Conservation (phyloP, 2,329 filamentous ascomycete genomes). For the Biscogniauxia marginata region DNA sequence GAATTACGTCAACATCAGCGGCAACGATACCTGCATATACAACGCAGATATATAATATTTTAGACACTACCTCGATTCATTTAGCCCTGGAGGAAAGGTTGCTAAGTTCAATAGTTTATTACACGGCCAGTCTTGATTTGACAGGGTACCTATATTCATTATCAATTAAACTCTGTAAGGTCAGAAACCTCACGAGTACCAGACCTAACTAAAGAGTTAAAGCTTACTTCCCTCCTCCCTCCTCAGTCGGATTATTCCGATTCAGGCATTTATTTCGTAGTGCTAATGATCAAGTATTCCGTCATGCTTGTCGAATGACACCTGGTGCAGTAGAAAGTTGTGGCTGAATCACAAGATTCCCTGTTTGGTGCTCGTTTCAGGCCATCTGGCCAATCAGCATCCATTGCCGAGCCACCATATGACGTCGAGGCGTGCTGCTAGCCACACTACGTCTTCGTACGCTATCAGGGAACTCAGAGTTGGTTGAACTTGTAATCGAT, state of each 20-base stretch:
- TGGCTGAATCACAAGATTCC: constrained; percentile 16
- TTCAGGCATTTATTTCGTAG: not conserved
- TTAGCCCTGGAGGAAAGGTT: too few relatives aligned
- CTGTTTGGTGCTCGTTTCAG: constrained; percentile 14
- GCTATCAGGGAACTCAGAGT: not conserved
- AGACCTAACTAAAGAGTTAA: too few relatives aligned
- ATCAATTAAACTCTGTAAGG: too few relatives aligned
- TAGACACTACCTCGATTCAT: too few relatives aligned
- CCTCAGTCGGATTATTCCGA: not conserved
- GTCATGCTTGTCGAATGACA: not conserved
- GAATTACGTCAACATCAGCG: too few relatives aligned
- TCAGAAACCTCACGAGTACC: too few relatives aligned
- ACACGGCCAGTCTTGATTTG: too few relatives aligned
- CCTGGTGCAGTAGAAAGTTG: not conserved
- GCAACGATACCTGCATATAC: too few relatives aligned
- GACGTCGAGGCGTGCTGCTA: constrained; percentile 12
- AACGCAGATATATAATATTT: too few relatives aligned
- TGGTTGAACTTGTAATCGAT: not conserved
- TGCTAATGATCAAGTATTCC: not conserved
- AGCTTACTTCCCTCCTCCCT: too few relatives aligned
- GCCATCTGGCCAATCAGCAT: constrained; percentile 9
- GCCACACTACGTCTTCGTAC: constrained; percentile 6
- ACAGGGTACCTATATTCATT: too few relatives aligned
- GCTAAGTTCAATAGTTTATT: too few relatives aligned
- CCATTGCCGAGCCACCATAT: constrained; percentile 11